Evolutionary conservation across 208 protist species (phyloP).

Genomic region (Herpetomonas samuelpessoai): DNA sequence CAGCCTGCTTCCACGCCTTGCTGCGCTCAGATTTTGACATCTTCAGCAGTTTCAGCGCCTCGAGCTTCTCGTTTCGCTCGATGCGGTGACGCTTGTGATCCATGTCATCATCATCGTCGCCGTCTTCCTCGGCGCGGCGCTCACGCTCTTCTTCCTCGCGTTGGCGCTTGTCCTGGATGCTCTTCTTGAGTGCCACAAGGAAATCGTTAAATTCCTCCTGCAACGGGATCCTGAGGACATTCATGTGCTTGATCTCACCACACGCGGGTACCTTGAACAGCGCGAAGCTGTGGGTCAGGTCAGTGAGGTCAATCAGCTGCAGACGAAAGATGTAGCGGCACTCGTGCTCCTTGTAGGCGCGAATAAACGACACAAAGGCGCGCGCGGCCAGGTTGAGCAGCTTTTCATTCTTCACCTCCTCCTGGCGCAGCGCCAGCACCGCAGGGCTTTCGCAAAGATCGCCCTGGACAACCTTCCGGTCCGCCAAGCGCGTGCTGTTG

Average conservation of each 20-base stretch:
- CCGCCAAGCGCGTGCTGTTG: conserved; percentile 26
- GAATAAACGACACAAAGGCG: conserved; percentile 92
- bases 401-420: conserved; percentile 51
- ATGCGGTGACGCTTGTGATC: conserved; percentile 57
- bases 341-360: conserved; percentile 94
- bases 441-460: conserved; percentile 78
- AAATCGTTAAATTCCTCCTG: conserved; percentile 80
- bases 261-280: conserved; percentile 90
- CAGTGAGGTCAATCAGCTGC: conserved; percentile 92
- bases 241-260: conserved; percentile 88
- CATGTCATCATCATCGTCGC: conserved; percentile 16
- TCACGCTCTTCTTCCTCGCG: conserved; percentile 47
- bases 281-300: conserved; percentile 92
- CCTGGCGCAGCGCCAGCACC: conserved; percentile 58
- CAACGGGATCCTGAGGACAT: conserved; percentile 68
- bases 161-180: conserved; percentile 55
- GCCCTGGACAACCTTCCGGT: conserved; percentile 61
- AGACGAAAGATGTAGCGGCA: conserved; percentile 93
- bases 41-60: conserved; percentile 79
- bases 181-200: conserved; percentile 32
- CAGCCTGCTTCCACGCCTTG: conserved; percentile 78
- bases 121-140: conserved; percentile 15
- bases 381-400: conserved; percentile 74
- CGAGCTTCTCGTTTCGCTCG: conserved; percentile 86
- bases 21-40: conserved; percentile 80